Evolutionary conservation across 495 filamentous ascomycete genomes (phyloP).

Genomic region (Penicillium parvum): DNA sequence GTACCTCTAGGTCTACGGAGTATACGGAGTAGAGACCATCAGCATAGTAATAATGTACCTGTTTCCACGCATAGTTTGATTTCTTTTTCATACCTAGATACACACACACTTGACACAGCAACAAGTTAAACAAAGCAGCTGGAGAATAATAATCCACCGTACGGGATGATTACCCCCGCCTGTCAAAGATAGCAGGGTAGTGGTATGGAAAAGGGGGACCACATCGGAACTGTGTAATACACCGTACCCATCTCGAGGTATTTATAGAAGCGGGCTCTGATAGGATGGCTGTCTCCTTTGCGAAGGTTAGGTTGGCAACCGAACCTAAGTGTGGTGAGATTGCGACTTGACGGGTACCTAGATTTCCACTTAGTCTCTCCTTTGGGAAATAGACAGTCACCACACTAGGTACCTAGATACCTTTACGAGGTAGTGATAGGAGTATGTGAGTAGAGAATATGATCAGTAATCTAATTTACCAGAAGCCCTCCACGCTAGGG

Average conservation of each 20-base stretch:
- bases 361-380: too few species aligned
- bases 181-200: slow-evolving; percentile 14
- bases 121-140: not conserved
- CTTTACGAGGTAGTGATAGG: too few species aligned
- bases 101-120: too few species aligned
- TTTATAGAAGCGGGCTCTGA: slow-evolving; percentile 10
- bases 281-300: too few species aligned
- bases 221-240: slow-evolving; percentile 18
- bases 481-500: not conserved
- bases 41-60: not conserved
- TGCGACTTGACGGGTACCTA: too few species aligned
- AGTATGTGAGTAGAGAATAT: not conserved
- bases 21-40: not conserved
- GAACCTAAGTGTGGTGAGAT: slow-evolving; percentile 14
- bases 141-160: too few species aligned
- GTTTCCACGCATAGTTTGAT: not conserved
- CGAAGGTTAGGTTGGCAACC: slow-evolving; percentile 13
- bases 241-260: slow-evolving; percentile 6
- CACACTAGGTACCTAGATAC: too few species aligned
- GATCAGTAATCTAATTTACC: not conserved
- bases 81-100: too few species aligned
- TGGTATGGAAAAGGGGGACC: slow-evolving; percentile 6
- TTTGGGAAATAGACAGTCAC: too few species aligned
- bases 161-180: slow-evolving; percentile 14
- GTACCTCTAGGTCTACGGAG: too few species aligned